Conservation (phyloP, 306 rosid genomes). For the Vicia faba region DNA sequence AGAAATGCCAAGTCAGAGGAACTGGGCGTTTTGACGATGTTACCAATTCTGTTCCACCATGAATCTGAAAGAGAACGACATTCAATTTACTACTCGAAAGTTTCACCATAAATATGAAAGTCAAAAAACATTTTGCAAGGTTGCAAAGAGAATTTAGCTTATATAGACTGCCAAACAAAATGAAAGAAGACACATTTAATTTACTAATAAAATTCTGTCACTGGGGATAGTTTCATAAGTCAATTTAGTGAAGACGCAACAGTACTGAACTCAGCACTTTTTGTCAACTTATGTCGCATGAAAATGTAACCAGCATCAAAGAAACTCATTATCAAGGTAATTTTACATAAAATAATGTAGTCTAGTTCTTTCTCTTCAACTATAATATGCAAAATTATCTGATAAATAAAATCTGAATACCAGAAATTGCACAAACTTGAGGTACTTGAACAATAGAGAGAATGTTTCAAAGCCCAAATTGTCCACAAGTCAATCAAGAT, state of each 20-base stretch:
- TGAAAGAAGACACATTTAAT: constrained; percentile 5
- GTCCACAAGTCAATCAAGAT: constrained; percentile 31
- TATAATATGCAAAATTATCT: not conserved
- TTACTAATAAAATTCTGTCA: constrained; percentile 9
- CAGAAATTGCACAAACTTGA: constrained; percentile 1
- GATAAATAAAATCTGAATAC: constrained; percentile 14
- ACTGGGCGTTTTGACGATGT: constrained; percentile 92
- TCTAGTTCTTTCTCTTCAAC: constrained; percentile 26
- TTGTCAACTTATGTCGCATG: constrained; percentile 19
- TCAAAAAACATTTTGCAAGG: constrained; percentile 21
- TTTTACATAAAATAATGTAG: constrained; percentile 26
- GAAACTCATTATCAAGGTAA: constrained; percentile 26
- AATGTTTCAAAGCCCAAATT: constrained; percentile 30
- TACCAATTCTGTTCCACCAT: constrained; percentile 89
- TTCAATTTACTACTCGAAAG: constrained; percentile 28
- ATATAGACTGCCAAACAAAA: constrained; percentile 27
- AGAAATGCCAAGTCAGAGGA: constrained; percentile 94
- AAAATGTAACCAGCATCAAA: constrained; percentile 16
- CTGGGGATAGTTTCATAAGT: constrained; percentile 4
- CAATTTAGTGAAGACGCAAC: constrained; percentile 29
- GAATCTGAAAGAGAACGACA: constrained; percentile 63
- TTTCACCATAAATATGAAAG: constrained; percentile 70
- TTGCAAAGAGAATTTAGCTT: constrained; percentile 19
- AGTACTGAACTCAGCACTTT: constrained; percentile 11
- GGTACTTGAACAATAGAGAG: constrained; percentile 21